Conservation (phyloP, 106 monocot genomes). For the Allium sativum region DNA sequence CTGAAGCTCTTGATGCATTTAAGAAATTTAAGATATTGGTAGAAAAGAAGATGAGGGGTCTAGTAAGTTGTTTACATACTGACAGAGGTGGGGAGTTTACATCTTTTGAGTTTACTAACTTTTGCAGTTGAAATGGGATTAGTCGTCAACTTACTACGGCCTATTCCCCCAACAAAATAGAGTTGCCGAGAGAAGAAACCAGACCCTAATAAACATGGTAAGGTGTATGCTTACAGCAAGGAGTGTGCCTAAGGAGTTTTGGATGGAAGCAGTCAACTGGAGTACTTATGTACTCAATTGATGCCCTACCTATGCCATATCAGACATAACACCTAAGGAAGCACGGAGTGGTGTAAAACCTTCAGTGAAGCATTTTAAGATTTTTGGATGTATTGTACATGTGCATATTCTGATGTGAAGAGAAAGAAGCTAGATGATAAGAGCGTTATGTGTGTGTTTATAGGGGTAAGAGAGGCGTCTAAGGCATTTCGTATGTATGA, state of each 20-base stretch:
- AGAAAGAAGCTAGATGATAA: too few relatives aligned
- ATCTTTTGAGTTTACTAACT: constrained; percentile 2
- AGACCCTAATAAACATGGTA: too few relatives aligned
- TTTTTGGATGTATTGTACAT: too few relatives aligned
- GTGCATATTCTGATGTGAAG: too few relatives aligned
- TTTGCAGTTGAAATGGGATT: constrained; percentile 7
- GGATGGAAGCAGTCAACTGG: background rate
- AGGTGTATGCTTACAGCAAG: background rate
- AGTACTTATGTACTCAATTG: background rate
- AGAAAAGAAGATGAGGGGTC: background rate
- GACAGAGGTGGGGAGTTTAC: background rate
- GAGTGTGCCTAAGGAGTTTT: background rate
- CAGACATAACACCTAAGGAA: background rate
- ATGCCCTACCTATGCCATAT: background rate
- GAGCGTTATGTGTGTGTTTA: too few relatives aligned
- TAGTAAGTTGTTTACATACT: background rate
- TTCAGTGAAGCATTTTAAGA: background rate
- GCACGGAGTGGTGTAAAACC: background rate
- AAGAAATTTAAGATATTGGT: background rate
- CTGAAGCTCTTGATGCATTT: constrained; percentile 3
- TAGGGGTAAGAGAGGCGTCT: too few relatives aligned
- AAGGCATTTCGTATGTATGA: too few relatives aligned
- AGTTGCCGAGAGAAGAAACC: too few relatives aligned
- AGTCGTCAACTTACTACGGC: background rate
- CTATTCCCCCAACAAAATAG: background rate